Evolutionary conservation across 2,329 filamentous ascomycete species (phyloP).

Genomic region (Alternaria atra): DNA sequence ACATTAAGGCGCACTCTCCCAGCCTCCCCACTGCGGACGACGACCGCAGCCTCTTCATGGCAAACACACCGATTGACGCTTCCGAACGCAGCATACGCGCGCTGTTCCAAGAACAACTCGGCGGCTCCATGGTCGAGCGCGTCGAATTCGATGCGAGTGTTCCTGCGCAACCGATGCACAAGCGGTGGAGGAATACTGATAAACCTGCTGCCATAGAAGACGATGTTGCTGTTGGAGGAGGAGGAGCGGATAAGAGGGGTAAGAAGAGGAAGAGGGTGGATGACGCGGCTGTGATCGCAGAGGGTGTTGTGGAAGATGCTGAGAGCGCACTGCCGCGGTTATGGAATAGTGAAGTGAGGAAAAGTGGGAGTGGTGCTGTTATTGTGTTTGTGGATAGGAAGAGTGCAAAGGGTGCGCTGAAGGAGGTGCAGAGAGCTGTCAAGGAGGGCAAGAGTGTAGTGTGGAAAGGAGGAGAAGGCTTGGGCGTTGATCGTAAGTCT

Average conservation of each 20-base stretch:
- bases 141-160: conserved; percentile 72
- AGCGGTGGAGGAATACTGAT: conserved; percentile 48
- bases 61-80: conserved; percentile 86
- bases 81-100: conserved; percentile 79
- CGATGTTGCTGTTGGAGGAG: conserved; percentile 2
- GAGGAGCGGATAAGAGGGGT: conserved; percentile 24
- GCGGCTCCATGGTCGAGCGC: conserved; percentile 78
- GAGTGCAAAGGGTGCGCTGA: conserved; percentile 78
- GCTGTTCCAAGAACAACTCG: conserved; percentile 77
- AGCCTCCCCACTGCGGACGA: conserved; percentile 69
- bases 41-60: conserved; percentile 85
- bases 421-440: conserved; percentile 71
- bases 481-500: conserved; percentile 63
- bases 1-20: conserved; percentile 83
- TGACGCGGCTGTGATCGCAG: conserved; percentile 48
- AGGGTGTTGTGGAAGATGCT: conserved; percentile 63
- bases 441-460: conserved; percentile 67
- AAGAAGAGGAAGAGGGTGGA: conserved; percentile 65
- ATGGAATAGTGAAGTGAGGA: conserved; percentile 76
- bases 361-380: conserved; percentile 80
- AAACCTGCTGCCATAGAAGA: conserved; percentile 45
- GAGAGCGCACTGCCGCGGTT: conserved; percentile 71
- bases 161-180: conserved; percentile 57
- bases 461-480: conserved; percentile 67
- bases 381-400: conserved; percentile 84